Base-by-base conservation (phyloP, 257 asterid species). In the Buddleja alternifolia region DNA sequence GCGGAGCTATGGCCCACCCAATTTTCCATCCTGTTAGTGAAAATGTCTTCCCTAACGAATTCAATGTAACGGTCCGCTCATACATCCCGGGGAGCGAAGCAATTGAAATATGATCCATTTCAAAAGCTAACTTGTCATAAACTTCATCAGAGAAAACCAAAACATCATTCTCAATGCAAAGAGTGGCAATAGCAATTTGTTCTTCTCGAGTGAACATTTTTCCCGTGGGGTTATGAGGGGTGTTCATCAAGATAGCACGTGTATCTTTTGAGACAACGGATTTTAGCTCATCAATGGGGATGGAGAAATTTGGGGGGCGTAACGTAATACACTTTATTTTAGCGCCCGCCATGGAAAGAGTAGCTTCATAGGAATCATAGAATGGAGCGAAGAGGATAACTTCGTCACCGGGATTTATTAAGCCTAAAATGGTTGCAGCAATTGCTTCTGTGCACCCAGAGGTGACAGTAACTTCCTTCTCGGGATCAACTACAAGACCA, bases 381-480 rank as follows among this genome's bases (percentile, higher is more conserved):
- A 93, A 93, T 11, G 99, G 99, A 56, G 99, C 97, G 74, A 93
- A 88, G 64, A 93, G 77, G 56, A 93, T 55, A 12, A 93, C 97
- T 80, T 93, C 99, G 64, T 93, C 99, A 4, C 96, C 96, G 0
- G 99, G 96, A 76, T 93, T 90, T 73, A 93, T 87, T 58, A 93
- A 77, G 17, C 99, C 99, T 57, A 93, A 70, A 41, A 93, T 88
- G 32, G 99, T 87, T 40, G 99, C 97, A 15, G 99, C 96, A 52
- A 93, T 93, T 8, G 99, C 99, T 77, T 93, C 99, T 1, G 99
- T 93, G 82, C 99, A 93, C 45, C 99, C 99, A 0, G 99, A 86
- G 74, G 99, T 90, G 71, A 93, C 88, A 0, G 96, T 89, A 10
- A 93, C 86, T 83, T 93, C 97, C 68, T 82, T 88, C 66, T 94